Evolutionary conservation across 1,284 basidiomycete species (phyloP).

Genomic region (Pisolithus thermaeus): DNA sequence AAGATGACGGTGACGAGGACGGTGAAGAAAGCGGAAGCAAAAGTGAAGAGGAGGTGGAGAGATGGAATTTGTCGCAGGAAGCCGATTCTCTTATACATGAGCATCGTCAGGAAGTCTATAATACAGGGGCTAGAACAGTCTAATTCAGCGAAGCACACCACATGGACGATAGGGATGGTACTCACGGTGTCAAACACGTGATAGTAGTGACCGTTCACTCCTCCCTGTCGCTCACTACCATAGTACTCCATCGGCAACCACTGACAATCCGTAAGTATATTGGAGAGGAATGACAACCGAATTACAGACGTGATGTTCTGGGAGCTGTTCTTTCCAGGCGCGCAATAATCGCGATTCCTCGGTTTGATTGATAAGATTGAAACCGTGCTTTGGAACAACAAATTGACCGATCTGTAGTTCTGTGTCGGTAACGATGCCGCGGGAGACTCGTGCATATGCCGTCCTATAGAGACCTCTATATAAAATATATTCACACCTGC

Average conservation of each 20-base stretch:
- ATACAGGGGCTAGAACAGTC: slow-evolving; percentile 51
- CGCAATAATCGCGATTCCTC: slow-evolving; percentile 62
- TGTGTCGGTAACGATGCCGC: slow-evolving; percentile 70
- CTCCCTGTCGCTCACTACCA: slow-evolving; percentile 44
- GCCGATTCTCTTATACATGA: slow-evolving; percentile 32
- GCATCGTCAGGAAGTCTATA: slow-evolving; percentile 55
- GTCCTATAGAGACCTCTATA: slow-evolving; percentile 81
- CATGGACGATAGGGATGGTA: slow-evolving; percentile 1
- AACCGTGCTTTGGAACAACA: slow-evolving; percentile 58
- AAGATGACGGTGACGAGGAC: slow-evolving; percentile 30
- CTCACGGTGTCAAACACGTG: slow-evolving; percentile 70
- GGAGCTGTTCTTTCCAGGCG: slow-evolving; percentile 59
- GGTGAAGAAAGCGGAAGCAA: slow-evolving; percentile 27
- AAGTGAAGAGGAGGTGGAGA: slow-evolving; percentile 7
- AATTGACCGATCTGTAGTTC: slow-evolving; percentile 81
- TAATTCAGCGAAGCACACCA: slow-evolving; percentile 1
- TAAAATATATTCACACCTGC: slow-evolving; percentile 84
- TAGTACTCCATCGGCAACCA: slow-evolving; percentile 76
- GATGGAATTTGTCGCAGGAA: slow-evolving; percentile 11
- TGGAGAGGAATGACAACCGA: background rate
- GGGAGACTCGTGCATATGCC: slow-evolving; percentile 66
- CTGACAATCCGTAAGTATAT: slow-evolving; percentile 29
- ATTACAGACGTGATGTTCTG: slow-evolving; percentile 51
- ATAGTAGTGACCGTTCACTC: slow-evolving; percentile 66
- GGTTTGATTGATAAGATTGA: slow-evolving; percentile 52